Evolutionary conservation across 2,329 filamentous ascomycete genomes (phyloP), one percentile per base, ranked within the genome.

Genomic region (Thyridium curvatum): DNA sequence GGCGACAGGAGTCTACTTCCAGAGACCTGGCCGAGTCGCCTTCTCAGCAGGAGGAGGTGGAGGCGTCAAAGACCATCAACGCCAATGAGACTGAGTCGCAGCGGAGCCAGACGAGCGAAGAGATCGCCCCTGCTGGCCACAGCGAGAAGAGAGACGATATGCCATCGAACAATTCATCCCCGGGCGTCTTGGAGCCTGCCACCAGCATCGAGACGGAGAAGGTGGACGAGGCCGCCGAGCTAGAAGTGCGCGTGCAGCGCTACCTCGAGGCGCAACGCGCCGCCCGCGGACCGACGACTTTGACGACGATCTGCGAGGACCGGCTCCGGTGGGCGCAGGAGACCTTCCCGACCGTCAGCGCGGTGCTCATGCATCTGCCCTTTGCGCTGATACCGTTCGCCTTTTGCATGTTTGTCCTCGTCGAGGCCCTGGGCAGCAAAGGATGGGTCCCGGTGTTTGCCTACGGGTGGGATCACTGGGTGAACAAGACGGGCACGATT

Each of bases 361-460:
- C 78, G 0, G 82, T 87, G 0, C 54, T 82, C 6, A 60, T 72
- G 0, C 81, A 85, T 52, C 64, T 88, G 2, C 84, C 84, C 0
- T 75, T 83, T 38, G 71, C 79, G 0, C 69, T 87, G 0, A 68
- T 88, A 0, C 83, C 84, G 0, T 87, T 87, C 49, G 78, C 82
- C 0, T 79, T 88, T 40, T 69, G 73, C 44, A 87, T 87, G 83
- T 87, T 87, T 44, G 70, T 87, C 9, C 70, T 88, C 0, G 83
- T 87, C 0, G 82, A 88, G 52, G 82, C 73, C 0, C 60, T 88
- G 2, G 82, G 84, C 0, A 85, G 79, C 0, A 86, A 84, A 46
- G 83, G 84, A 10, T 87, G 84, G 84, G 77, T 87, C 0, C 71
- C 74, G 0, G 79, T 86, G 0, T 87, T 87, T 48, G 83, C 82